Evolutionary conservation across 129 eudicot genomes (phyloP), one percentile per base, ranked within the genome.

Genomic region (Kitagawia praeruptora): DNA sequence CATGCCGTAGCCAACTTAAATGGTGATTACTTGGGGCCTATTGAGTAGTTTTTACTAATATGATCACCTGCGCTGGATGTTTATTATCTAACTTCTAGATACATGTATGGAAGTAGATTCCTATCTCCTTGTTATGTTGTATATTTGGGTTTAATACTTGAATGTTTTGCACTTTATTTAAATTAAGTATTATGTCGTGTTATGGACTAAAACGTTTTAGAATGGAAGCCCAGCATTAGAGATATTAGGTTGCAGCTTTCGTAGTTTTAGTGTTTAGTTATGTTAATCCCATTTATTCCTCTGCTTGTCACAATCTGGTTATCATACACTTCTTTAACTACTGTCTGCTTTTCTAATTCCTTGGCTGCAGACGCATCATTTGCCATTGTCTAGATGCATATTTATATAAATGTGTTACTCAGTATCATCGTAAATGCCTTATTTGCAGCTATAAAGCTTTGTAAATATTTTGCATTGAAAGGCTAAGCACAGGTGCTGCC

Each of bases 21-120:
- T 71, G 94, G 92, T 2, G 90, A 90, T 85, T 80, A 80, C 74
- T 87, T 93, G 58, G 98, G 96, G 21, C 93, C 96, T 5, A 81
- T 88, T 34, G 87, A 83, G 87, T 38, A 64, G 13, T 46, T 38
- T 37, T 39, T 9, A 34, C 71, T 1, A 34, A 34, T 34, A 34
- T 28, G 41, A 41, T 31, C 34, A 23, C 23, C 7, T 44, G 41
- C 18, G 5, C 64, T 7, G 23, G 14, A 41, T 73, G 28, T 19
- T 12, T 80, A 28, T 16, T 23, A 8, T 78, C 37, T 61, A 8
- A 28, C 73, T 77, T 46, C 4, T 14, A 15, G 5, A 11, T 41
- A 41, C 40, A 37, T 46, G 75, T 70, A 19, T 38, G 28, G 47
- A 38, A 15, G 48, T 70, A 16, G 75, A 39, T 70, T 70, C 47